Conservation (phyloP, 2,329 filamentous ascomycete species). For the Scopulariopsis brevicaulis region DNA sequence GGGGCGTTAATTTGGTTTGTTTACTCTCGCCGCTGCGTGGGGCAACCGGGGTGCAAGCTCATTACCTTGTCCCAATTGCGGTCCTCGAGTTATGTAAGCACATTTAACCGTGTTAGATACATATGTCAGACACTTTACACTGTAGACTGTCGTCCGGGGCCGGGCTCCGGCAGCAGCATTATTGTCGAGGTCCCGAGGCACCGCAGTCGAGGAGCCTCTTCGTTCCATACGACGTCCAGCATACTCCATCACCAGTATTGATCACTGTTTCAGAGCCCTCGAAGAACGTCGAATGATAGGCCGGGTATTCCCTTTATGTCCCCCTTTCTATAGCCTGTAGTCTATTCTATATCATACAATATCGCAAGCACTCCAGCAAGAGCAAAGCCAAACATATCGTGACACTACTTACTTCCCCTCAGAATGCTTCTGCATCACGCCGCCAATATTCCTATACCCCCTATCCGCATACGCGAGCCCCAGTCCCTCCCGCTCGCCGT, state of each 20-base stretch:
- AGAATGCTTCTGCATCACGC: constrained; percentile 15
- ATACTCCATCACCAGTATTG: too few species aligned
- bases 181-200: too few species aligned
- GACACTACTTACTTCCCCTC: background rate
- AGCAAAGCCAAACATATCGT: background rate
- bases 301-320: background rate
- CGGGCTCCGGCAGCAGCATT: too few species aligned
- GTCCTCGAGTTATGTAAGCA: background rate
- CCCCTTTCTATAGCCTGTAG: background rate
- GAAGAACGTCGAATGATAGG: too few species aligned
- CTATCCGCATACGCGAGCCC: constrained; percentile 38
- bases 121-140: too few species aligned
- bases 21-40: background rate
- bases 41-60: background rate
- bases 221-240: too few species aligned
- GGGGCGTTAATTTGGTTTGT: background rate
- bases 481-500: constrained; percentile 17
- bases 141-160: too few species aligned
- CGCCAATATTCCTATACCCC: constrained; percentile 31
- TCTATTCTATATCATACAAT: background rate
- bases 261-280: too few species aligned
- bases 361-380: background rate
- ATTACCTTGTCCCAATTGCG: background rate
- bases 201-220: too few species aligned
- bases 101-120: too few species aligned